Percentiles rank a stretch among this genome's conserved stretches.
Conservation (phyloP, 805 yeast genomes). For the Myxozyma geophila region DNA sequence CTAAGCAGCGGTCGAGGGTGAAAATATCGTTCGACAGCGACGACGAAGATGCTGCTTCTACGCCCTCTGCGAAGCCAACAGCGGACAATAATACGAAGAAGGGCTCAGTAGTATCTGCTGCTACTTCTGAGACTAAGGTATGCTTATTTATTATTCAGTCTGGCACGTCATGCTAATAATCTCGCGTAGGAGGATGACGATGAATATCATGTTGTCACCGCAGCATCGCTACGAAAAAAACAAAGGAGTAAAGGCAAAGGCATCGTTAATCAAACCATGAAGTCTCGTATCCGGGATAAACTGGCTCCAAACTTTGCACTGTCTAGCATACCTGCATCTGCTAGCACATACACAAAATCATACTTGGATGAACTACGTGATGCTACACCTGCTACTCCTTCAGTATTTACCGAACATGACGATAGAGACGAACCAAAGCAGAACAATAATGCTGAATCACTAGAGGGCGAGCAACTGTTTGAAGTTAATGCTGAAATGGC, state of each 20-base stretch:
- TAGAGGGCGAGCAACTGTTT: constrained; percentile 10
- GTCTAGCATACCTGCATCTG: background rate
- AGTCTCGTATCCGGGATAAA: constrained; percentile 20
- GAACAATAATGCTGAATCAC: constrained; percentile 2
- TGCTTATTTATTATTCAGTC: background rate
- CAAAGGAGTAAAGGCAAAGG: constrained; percentile 12
- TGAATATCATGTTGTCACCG: constrained; percentile 18
- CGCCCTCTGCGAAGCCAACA: background rate
- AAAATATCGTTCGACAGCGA: constrained; percentile 25
- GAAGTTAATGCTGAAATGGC: constrained; percentile 22
- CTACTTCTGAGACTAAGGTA: background rate
- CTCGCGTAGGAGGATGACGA: constrained; percentile 9
- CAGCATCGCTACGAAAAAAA: constrained; percentile 23
- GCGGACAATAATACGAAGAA: background rate
- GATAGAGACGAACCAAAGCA: background rate
- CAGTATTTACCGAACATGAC: constrained; percentile 10
- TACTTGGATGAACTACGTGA: constrained; percentile 30
- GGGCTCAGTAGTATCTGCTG: background rate
- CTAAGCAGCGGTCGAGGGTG: constrained; percentile 23
- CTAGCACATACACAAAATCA: constrained; percentile 17
- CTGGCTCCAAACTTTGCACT: constrained; percentile 26
- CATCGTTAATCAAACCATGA: constrained; percentile 6
- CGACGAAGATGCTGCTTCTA: constrained; percentile 12
- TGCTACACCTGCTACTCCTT: constrained; percentile 30
- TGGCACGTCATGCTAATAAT: background rate